Evolutionary conservation across 768 basidiomycete genomes (phyloP).

Genomic region (Kwoniella shandongensis): DNA sequence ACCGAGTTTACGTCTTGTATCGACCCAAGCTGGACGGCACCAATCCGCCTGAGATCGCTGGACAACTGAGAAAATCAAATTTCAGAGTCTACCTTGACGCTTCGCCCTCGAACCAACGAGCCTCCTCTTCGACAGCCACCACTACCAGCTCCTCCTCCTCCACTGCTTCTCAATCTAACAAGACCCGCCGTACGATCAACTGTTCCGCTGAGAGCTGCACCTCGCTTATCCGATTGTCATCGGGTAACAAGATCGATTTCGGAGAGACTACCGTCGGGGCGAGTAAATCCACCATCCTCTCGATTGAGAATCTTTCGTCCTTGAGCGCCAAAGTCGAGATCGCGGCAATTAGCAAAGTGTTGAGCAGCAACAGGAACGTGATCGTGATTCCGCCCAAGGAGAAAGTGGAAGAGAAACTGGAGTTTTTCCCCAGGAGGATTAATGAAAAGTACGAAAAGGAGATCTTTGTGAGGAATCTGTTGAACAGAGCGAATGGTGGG

Average conservation of each 20-base stretch:
- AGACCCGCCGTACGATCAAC: constrained; percentile 33
- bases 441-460: constrained; percentile 52
- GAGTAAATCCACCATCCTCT: constrained; percentile 29
- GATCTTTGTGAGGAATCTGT: constrained; percentile 47
- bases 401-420: constrained; percentile 45
- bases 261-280: constrained; percentile 50
- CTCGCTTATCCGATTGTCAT: constrained; percentile 37
- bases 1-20: constrained; percentile 44
- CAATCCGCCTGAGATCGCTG: constrained; percentile 32
- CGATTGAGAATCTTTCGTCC: constrained; percentile 42
- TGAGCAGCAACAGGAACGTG: constrained; percentile 46
- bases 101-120: not conserved
- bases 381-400: constrained; percentile 46
- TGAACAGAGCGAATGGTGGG: constrained; percentile 45
- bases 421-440: constrained; percentile 52
- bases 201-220: constrained; percentile 45
- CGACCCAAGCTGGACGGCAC: constrained; percentile 28
- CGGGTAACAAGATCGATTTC: constrained; percentile 42
- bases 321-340: constrained; percentile 49
- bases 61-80: constrained; percentile 29
- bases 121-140: not conserved
- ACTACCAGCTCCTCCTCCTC: constrained; percentile 7
- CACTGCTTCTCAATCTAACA: constrained; percentile 1
- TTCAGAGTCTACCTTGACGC: constrained; percentile 45
- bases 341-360: constrained; percentile 49